Evolutionary conservation across 2,329 filamentous ascomycete species (phyloP), one percentile per base, ranked within the genome.

Genomic region (Aspergillus sp.): DNA sequence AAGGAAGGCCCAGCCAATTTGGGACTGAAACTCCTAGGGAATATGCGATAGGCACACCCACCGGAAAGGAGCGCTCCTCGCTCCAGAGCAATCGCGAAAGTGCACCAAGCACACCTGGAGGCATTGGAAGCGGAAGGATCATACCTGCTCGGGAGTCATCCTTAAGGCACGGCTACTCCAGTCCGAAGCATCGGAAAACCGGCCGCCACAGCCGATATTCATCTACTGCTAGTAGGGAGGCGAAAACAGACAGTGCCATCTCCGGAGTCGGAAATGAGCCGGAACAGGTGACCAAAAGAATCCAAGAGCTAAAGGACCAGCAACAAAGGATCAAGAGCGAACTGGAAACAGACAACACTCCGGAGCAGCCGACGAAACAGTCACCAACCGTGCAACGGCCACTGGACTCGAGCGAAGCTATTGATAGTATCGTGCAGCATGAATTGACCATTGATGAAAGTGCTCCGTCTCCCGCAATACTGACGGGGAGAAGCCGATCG

Each of bases 131-230:
- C 57, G 82, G 83, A 2, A 80, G 84, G 53, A 76, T 82, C 7
- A 91, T 92, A 57, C 90, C 90, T 0, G 75, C 82, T 7, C 84
- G 89, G 59, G 89, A 91, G 59, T 92, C 89, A 1, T 92, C 89
- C 43, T 77, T 91, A 41, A 80, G 85, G 54, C 90, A 80, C 67
- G 78, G 73, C 58, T 74, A 85, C 68, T 81, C 82, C 8, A 76
- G 80, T 22, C 82, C 80, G 48, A 80, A 83, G 74, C 82, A 86
- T 59, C 82, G 84, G 1, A 81, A 82, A 57, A 80, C 85, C 25
- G 86, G 74, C 60, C 77, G 78, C 34, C 78, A 81, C 53, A 79
- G 73, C 61, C 71, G 76, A 54, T 76, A 76, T 62, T 67, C 74
- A 17, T 79, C 73, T 8, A 74, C 70, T 38, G 73, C 74, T 51